Percentiles rank a stretch among this genome's conserved stretches.
These are phyloP conservation scores for Purshia tridentata DNA, from an alignment of 306 rosid genomes.

Conservation along the genomic window DNA sequence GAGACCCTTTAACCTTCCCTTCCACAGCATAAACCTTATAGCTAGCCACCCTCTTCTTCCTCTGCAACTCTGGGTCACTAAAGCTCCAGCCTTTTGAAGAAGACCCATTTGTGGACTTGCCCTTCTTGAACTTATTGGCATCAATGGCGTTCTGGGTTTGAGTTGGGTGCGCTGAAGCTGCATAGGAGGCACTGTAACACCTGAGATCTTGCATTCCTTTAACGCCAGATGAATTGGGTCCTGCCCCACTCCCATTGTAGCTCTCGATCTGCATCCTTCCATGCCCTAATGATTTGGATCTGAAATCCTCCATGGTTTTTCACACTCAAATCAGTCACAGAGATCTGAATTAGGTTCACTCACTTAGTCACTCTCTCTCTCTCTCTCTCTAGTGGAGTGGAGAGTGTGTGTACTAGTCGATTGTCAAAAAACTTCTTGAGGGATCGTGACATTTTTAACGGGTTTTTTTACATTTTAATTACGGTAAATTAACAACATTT, in stretches of 20 bases:
- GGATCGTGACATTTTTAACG: not conserved
- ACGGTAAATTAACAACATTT: no score
- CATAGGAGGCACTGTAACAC: constrained; percentile 81
- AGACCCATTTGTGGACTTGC: constrained; percentile 63
- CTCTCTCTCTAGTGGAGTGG: not conserved
- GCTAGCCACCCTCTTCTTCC: constrained; percentile 91
- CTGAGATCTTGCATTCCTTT: constrained; percentile 72
- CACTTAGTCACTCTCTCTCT: constrained; percentile 7
- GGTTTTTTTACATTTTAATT: no score
- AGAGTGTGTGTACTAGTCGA: not conserved
- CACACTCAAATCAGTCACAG: no score
- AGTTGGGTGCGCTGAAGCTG: constrained; percentile 58
- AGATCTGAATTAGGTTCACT: not conserved
- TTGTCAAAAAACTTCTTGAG: not conserved
- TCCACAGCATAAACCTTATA: constrained; percentile 85
- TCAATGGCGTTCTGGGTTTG: constrained; percentile 48
- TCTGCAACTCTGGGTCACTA: constrained; percentile 82
- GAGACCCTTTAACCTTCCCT: constrained; percentile 82
- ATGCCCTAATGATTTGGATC: constrained; percentile 73
- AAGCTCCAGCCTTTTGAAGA: constrained; percentile 71
- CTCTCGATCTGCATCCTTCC: constrained; percentile 67
- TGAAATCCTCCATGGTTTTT: constrained; percentile 39
- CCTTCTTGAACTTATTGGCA: constrained; percentile 63
- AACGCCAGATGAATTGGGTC: constrained; percentile 24
- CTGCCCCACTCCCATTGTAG: constrained; percentile 35